These are phyloP conservation scores for Acacia melanoxylon DNA, from an alignment of 306 rosid genomes.

Conservation along the genomic window DNA sequence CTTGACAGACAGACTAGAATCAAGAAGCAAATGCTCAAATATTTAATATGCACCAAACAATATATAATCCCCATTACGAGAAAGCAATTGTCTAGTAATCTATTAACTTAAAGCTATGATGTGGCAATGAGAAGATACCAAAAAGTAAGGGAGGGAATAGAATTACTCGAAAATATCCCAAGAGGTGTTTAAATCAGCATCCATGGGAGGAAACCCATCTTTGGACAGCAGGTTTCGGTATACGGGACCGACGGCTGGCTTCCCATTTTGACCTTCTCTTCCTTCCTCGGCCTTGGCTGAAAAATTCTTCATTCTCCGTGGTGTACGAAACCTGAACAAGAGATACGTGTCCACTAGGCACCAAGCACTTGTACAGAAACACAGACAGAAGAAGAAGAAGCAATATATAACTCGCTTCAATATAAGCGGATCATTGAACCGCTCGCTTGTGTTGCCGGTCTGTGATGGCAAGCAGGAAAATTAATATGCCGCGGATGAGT, in stretches of 20 bases:
- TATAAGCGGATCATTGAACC: not conserved
- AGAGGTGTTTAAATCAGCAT: constrained; percentile 55
- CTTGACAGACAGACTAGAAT: constrained; percentile 56
- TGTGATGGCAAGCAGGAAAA: not conserved
- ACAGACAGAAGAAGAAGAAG: not conserved
- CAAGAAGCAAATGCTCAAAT: not conserved
- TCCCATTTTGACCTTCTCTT: constrained; percentile 65
- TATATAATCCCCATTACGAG: not conserved
- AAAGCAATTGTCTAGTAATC: not conserved
- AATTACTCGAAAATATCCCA: constrained; percentile 87
- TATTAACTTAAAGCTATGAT: not conserved
- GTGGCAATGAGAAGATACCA: not conserved
- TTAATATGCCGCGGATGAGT: not conserved
- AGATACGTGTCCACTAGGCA: not conserved
- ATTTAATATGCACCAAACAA: not conserved
- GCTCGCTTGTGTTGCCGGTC: not conserved
- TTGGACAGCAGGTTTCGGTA: constrained; percentile 68
- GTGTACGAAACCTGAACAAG: constrained; percentile 35
- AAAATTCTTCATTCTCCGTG: constrained; percentile 57
- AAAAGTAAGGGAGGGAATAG: not conserved
- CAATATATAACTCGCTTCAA: not conserved
- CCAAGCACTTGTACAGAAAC: not conserved
- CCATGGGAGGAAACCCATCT: constrained; percentile 59
- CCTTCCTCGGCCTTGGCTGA: constrained; percentile 78
- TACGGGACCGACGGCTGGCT: constrained; percentile 75